Base-by-base conservation (phyloP, 2,329 filamentous ascomycete genomes). In the Nemania bipapillata region DNA sequence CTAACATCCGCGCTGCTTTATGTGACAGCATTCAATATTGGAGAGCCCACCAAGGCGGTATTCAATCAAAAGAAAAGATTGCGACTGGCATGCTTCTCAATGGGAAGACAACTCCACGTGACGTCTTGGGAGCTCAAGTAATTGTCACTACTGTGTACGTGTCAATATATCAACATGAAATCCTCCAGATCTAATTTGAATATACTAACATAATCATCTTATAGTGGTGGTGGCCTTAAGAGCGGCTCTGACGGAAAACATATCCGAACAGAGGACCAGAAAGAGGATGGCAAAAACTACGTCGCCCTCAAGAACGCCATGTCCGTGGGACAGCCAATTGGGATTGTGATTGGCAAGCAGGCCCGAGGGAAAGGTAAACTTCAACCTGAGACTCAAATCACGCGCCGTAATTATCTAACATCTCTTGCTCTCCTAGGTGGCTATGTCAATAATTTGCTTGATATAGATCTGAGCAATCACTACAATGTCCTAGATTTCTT, bases 401-500 rank as follows among this genome's bases (percentile, higher is more conserved):
- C 28, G 28, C 5, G n/a, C n/a, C n/a, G n/a, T 22, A 9, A 6
- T 22, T 28, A 6, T n/a, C 26, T 24, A 26, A 28, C 37, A 9
- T 57, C 56, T 22, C 59, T 68, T 11, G 68, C 26, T 35, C 15
- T 28, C 12, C 17, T 52, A 68, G 62, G 62, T 3, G 17, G 1
- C 6, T 47, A 75, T 84, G 89, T n/a, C 77, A 84, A 61, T 87
- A 89, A 69, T 75, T 77, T 3, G 76, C 83, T 24, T 81, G 81
- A 83, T 0, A 83, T 83, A 1, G 80, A 82, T 28, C 80, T 90
- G 7, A 85, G 86, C 0, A 83, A 90, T 65, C 80, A 84, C 0
- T 93, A 89, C 73, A 89, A 86, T 63, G 87, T 93, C 0, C 81
- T 94, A 49, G 90, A 84, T n/a, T 89, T 85, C 77, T 94, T 92